These are phyloP conservation scores for Scytalidium lignicola DNA, from an alignment of 2,329 filamentous ascomycete species.

Conservation along the genomic window DNA sequence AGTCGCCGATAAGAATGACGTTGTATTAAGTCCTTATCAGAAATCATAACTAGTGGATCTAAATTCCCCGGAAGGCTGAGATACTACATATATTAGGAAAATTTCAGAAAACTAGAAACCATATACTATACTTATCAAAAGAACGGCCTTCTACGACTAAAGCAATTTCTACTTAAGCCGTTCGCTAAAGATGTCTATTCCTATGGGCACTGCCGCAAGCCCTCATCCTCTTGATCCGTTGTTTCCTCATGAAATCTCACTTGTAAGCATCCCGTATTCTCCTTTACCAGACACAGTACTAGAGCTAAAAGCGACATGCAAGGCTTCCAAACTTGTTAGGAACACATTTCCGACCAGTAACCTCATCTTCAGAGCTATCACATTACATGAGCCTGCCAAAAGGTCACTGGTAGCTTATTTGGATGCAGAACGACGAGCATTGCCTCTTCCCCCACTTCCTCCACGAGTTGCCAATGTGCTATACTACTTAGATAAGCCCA, in stretches of 20 bases:
- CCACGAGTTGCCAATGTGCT: slow-evolving; percentile 36
- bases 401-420: neutral
- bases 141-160: too few species aligned
- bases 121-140: too few species aligned
- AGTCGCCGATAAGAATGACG: too few species aligned
- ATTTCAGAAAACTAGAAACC: too few species aligned
- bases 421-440: slow-evolving; percentile 27
- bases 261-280: neutral
- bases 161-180: too few species aligned
- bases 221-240: neutral
- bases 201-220: neutral
- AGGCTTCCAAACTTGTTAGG: neutral
- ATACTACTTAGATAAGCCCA: slow-evolving; percentile 22
- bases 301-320: neutral
- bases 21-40: too few species aligned
- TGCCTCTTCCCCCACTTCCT: slow-evolving; percentile 16
- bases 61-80: too few species aligned
- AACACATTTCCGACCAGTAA: neutral
- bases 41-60: too few species aligned
- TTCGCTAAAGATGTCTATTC: neutral
- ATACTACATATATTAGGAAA: too few species aligned
- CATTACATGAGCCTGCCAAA: slow-evolving; percentile 1
- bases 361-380: neutral
- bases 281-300: neutral
- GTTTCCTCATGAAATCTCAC: neutral